A percentile compares a stretch with the other conserved stretches of the same genome.
phyloP scores from a whole-genome alignment of 768 basidiomycete species.

The Termitomyces sp. region DNA sequence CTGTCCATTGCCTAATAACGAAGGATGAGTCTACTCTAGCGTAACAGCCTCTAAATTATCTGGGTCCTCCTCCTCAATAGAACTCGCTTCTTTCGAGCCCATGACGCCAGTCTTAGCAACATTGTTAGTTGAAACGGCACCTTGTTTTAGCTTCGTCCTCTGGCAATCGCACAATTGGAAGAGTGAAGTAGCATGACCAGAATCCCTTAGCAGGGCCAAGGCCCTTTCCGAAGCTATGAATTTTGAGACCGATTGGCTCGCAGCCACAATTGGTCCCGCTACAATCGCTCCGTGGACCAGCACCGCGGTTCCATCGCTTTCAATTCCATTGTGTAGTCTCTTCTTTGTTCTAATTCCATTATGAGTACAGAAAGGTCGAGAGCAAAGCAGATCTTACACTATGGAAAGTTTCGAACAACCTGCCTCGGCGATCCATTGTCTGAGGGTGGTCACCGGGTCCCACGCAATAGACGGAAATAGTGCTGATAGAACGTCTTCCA shows the following conservation, averaged over 20 bases:
- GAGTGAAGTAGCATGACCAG: constrained; percentile 39
- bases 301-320: constrained; percentile 45
- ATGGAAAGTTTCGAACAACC: constrained; percentile 46
- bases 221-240: constrained; percentile 65
- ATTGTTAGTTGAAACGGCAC: background rate
- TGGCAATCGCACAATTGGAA: constrained; percentile 32
- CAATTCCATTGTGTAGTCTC: constrained; percentile 14
- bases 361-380: background rate
- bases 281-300: constrained; percentile 53
- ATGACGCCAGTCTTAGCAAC: background rate
- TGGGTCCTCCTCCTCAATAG: background rate
- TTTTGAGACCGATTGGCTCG: constrained; percentile 57
- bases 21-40: background rate
- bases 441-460: constrained; percentile 71
- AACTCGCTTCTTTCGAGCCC: background rate
- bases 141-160: background rate
- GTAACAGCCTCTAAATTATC: background rate
- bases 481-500: constrained; percentile 60
- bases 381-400: constrained; percentile 17
- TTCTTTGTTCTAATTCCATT: constrained; percentile 15
- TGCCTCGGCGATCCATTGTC: constrained; percentile 54
- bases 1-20: background rate
- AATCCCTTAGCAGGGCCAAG: constrained; percentile 43
- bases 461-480: constrained; percentile 54
- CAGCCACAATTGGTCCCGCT: constrained; percentile 55